Base-by-base conservation (phyloP, 2,329 filamentous ascomycete species). In the Bipolaris cookei region DNA sequence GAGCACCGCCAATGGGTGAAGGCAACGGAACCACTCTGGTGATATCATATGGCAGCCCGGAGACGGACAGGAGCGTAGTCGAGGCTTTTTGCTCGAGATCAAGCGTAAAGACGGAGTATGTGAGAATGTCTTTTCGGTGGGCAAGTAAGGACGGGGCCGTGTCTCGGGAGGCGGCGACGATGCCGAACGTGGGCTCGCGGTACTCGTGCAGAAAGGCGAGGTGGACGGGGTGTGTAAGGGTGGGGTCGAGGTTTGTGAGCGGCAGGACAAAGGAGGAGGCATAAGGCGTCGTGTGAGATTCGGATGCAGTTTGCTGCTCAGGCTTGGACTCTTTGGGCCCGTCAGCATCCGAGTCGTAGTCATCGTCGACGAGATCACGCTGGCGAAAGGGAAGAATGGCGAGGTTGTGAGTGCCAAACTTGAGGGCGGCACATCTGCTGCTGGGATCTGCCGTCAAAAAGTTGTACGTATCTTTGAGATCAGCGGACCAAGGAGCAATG, bases 121-220 rank as follows among this genome's bases (percentile, higher is more conserved):
- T 89, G 45, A 97, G 81, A 66, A 91, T 86, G 73, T 99, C 95
- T 71, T 89, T 95, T 63, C 92, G 86, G 69, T 92, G 90, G 61
- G 84, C 79, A 23, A 88, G 78, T 51, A 98, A 81, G 3, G 91
- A 88, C 53, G 84, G 83, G n/a, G 92, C 93, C 13, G 89, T 86
- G 34, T 88, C 83, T 62, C 86, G 81, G 50, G 87, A 88, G 1
- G 93, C 91, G 44, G 92, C 95, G 39, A 99, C 82, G 59, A 99
- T 93, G 54, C 94, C 95, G 79, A 99, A 97, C 0, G 95, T 99
- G 11, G 95, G 94, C 77, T 98, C 95, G 76, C 95, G 89, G 77
- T 99, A 99, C 80, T 98, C 94, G 83, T 98, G 87, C 64, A 99
- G 81, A 76, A 99, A 99, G 53, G 91, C 89, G 71, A 99, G 86